These are phyloP conservation scores for Podospora pseudocomata DNA, from an alignment of 495 filamentous ascomycete species.

Conservation along the genomic window DNA sequence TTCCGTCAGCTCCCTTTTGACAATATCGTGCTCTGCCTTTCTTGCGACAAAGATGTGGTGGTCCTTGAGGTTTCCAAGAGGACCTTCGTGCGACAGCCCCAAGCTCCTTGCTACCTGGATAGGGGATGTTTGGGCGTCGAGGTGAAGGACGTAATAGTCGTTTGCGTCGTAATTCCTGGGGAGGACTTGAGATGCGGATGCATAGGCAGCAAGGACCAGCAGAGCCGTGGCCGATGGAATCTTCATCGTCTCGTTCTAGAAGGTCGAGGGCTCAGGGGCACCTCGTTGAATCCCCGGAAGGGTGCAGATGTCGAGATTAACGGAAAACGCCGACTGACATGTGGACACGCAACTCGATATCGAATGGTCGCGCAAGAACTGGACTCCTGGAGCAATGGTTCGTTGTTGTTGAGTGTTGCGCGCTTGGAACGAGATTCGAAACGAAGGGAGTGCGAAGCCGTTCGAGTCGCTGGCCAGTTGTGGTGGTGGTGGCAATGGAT, in stretches of 20 bases:
- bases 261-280: slow-evolving; percentile 16
- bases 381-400: neutral
- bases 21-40: slow-evolving; percentile 59
- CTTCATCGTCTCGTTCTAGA: slow-evolving; percentile 38
- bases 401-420: slow-evolving; percentile 3
- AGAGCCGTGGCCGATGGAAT: slow-evolving; percentile 31
- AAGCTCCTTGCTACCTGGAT: slow-evolving; percentile 67
- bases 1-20: slow-evolving; percentile 55
- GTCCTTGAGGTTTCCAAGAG: slow-evolving; percentile 70
- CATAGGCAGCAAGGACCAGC: slow-evolving; percentile 42
- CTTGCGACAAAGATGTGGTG: slow-evolving; percentile 82
- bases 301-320: slow-evolving; percentile 3
- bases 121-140: slow-evolving; percentile 63
- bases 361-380: slow-evolving; percentile 3
- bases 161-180: slow-evolving; percentile 60
- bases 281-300: slow-evolving; percentile 13
- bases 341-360: neutral
- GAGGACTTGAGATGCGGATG: slow-evolving; percentile 35
- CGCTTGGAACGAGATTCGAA: slow-evolving; percentile 7
- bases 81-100: slow-evolving; percentile 78
- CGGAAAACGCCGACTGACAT: slow-evolving; percentile 7
- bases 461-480: neutral
- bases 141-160: slow-evolving; percentile 89
- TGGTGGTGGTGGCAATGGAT: neutral
- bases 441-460: slow-evolving; percentile 1